Percentiles rank a stretch among this genome's conserved stretches.
Conservation (phyloP, 441 rosid genomes). For the Isatis lusitanica region DNA sequence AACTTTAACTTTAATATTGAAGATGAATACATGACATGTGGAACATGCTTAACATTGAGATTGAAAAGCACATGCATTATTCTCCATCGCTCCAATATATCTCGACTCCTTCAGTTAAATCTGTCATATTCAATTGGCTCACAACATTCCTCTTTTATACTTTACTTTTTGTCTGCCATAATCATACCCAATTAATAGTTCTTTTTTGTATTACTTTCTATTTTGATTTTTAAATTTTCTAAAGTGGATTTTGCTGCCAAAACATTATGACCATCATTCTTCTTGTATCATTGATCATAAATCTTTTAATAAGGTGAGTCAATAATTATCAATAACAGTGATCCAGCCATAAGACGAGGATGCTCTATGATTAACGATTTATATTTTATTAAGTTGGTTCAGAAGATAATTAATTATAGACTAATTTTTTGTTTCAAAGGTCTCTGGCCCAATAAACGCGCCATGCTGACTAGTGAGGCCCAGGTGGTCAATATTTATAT, state of each 20-base stretch:
- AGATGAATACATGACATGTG: constrained; percentile 26
- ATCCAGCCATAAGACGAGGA: constrained; percentile 32
- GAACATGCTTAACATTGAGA: constrained; percentile 39
- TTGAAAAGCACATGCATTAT: constrained; percentile 30
- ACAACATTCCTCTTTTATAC: constrained; percentile 31
- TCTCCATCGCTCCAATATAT: constrained; percentile 16
- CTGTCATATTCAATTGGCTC: constrained; percentile 31
- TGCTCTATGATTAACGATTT: constrained; percentile 5
- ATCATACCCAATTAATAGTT: constrained; percentile 31
- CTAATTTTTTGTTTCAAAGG: constrained; percentile 12
- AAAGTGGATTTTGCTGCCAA: constrained; percentile 39
- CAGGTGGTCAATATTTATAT: constrained; percentile 5
- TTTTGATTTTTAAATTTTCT: background rate
- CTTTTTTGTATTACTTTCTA: constrained; percentile 12
- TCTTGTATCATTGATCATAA: constrained; percentile 18
- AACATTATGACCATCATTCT: constrained; percentile 38
- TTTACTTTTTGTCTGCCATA: constrained; percentile 43
- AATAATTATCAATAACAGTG: constrained; percentile 27
- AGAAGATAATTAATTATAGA: background rate
- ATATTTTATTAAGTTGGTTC: constrained; percentile 1
- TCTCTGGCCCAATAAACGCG: constrained; percentile 21
- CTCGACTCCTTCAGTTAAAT: constrained; percentile 20
- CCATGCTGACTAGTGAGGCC: constrained; percentile 30
- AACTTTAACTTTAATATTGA: background rate
- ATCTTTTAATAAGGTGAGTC: background rate